A percentile compares a stretch with the other conserved stretches of the same genome.
These are phyloP conservation scores for Pseudofabraea citricarpa DNA, from an alignment of 2,329 filamentous ascomycete species.

Conservation along the genomic window DNA sequence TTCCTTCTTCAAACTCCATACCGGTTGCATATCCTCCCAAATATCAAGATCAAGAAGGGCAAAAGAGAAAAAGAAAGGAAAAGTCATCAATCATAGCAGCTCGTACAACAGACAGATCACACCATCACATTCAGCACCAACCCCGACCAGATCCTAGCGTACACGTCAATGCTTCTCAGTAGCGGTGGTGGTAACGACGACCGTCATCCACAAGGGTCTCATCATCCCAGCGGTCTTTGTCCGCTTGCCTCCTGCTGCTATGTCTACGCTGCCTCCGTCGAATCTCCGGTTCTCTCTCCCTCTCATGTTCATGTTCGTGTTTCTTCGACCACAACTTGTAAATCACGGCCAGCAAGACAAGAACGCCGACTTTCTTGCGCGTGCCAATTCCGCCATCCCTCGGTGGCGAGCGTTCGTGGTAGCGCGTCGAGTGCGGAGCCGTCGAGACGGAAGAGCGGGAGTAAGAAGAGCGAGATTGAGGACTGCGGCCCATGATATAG, in stretches of 20 bases:
- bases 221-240: background rate
- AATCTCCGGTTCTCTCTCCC: background rate
- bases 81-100: no score
- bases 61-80: no score
- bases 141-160: no score
- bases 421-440: background rate
- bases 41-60: no score
- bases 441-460: background rate
- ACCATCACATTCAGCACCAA: no score
- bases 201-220: background rate
- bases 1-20: no score
- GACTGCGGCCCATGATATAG: no score
- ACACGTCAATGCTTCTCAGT: no score
- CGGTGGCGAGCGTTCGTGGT: background rate
- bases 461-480: background rate
- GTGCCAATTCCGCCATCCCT: background rate
- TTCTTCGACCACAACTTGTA: slow-evolving; percentile 1
- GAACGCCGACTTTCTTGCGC: background rate
- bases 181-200: no score
- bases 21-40: no score
- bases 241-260: background rate
- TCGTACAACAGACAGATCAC: no score
- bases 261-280: background rate
- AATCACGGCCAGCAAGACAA: background rate
- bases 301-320: background rate